These are phyloP conservation scores for Fomitopsis serialis DNA, from an alignment of 768 basidiomycete genomes.

Conservation along the genomic window DNA sequence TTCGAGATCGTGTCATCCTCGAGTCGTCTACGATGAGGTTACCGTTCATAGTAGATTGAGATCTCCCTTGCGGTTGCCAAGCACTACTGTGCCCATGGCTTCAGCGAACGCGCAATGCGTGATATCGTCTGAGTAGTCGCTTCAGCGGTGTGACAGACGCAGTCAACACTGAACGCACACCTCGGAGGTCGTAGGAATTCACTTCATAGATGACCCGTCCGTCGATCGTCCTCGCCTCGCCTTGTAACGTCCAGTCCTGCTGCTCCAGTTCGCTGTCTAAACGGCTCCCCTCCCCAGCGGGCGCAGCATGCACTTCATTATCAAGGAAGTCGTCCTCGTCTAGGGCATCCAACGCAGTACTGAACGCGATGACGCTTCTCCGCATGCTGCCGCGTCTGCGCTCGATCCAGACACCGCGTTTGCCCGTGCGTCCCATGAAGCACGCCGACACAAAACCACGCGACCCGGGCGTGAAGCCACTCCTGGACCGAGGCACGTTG, in stretches of 20 bases:
- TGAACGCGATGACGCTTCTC: constrained; percentile 42
- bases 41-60: not conserved
- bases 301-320: not conserved
- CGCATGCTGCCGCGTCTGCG: constrained; percentile 36
- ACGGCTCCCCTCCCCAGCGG: too few relatives aligned
- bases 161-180: constrained; percentile 8
- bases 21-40: too few relatives aligned
- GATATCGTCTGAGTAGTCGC: constrained; percentile 21
- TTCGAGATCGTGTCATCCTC: too few relatives aligned
- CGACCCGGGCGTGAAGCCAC: constrained; percentile 17
- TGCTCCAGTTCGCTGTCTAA: not conserved
- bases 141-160: not conserved
- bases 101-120: constrained; percentile 27
- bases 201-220: constrained; percentile 21
- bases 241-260: not conserved
- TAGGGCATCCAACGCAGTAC: constrained; percentile 1
- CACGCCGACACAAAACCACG: constrained; percentile 48
- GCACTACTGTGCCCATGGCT: constrained; percentile 20
- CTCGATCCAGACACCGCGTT: constrained; percentile 53
- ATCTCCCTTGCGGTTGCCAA: constrained; percentile 24
- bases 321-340: constrained; percentile 4
- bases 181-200: constrained; percentile 26
- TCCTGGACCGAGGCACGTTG: constrained; percentile 6
- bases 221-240: constrained; percentile 9
- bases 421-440: constrained; percentile 41